Percentiles rank a stretch among this genome's conserved stretches.
phyloP scores from a whole-genome alignment of 495 filamentous ascomycete species.

The Trichocladium uniseriatum region DNA sequence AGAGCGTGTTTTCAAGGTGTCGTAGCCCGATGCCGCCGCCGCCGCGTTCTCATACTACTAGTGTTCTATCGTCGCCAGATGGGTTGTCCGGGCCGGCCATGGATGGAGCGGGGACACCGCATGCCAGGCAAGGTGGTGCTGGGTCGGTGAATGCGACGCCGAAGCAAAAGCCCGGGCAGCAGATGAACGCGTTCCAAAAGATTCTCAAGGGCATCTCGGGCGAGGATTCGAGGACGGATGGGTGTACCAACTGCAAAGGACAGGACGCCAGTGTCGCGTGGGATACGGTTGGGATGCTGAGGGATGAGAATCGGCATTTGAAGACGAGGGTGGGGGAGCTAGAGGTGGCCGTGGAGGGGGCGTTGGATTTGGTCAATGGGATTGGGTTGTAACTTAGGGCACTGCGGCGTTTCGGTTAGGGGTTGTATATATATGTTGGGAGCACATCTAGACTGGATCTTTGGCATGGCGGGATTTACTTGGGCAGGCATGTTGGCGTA shows the following conservation, averaged over 20 bases:
- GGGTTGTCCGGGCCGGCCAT: neutral
- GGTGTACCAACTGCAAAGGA: slow-evolving; percentile 53
- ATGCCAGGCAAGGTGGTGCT: neutral
- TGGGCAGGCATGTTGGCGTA: neutral
- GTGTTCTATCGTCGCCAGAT: neutral
- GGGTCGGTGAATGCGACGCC: slow-evolving; percentile 4
- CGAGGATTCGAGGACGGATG: slow-evolving; percentile 19
- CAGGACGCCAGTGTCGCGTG: slow-evolving; percentile 57
- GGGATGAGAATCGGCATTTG: slow-evolving; percentile 62
- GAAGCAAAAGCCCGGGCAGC: slow-evolving; percentile 16
- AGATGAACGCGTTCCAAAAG: slow-evolving; percentile 42
- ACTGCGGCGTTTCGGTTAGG: neutral
- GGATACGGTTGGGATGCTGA: slow-evolving; percentile 58
- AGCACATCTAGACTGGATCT: neutral
- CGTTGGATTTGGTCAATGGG: slow-evolving; percentile 54
- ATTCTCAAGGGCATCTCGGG: slow-evolving; percentile 40
- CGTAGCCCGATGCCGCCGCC: slow-evolving; percentile 40
- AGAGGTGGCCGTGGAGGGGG: slow-evolving; percentile 61
- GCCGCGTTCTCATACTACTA: neutral
- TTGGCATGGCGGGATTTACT: neutral
- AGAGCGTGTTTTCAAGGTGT: slow-evolving; percentile 56
- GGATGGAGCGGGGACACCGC: slow-evolving; percentile 5
- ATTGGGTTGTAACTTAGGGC: slow-evolving; percentile 23
- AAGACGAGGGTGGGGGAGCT: slow-evolving; percentile 59
- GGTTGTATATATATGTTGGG: neutral